Evolutionary conservation across 148 eudicot genomes (phyloP).

Genomic region (Silene conica): DNA sequence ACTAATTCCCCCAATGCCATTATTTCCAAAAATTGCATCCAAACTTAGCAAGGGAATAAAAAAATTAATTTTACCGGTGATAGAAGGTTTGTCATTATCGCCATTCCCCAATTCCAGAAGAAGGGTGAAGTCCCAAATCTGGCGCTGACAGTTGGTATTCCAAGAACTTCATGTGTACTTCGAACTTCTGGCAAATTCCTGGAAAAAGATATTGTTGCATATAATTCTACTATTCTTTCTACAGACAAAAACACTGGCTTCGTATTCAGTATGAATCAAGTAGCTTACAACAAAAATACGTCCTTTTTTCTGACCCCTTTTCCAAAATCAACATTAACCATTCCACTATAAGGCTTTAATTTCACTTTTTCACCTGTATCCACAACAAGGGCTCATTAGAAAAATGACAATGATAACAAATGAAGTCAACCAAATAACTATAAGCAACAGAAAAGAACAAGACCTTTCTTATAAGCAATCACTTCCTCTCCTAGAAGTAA

Average conservation of each 20-base stretch:
- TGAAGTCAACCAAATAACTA: not conserved
- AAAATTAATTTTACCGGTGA: constrained; percentile 47
- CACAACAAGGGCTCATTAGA: constrained; percentile 21
- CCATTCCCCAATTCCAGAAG: constrained; percentile 99
- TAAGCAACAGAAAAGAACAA: constrained; percentile 15
- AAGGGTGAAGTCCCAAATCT: constrained; percentile 94
- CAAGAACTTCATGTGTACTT: constrained; percentile 69
- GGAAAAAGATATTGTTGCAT: constrained; percentile 12
- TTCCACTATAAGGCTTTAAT: constrained; percentile 91
- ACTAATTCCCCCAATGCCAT: too few relatives aligned
- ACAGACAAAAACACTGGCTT: not conserved
- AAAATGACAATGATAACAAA: not conserved
- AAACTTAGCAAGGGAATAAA: constrained; percentile 14
- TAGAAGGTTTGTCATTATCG: constrained; percentile 57
- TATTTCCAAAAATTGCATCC: not conserved
- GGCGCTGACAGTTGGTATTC: constrained; percentile 92
- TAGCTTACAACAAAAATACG: constrained; percentile 88
- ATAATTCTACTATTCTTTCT: constrained; percentile 1
- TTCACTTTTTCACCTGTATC: constrained; percentile 66
- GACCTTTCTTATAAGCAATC: constrained; percentile 83
- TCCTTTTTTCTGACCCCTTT: constrained; percentile 74
- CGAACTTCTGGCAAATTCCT: constrained; percentile 95
- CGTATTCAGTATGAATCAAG: not conserved
- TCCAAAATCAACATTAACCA: constrained; percentile 87
- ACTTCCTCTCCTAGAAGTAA: constrained; percentile 96